These are phyloP conservation scores for Blepharisma japonicum DNA, from an alignment of 73 alveolate species.

Conservation along the genomic window DNA sequence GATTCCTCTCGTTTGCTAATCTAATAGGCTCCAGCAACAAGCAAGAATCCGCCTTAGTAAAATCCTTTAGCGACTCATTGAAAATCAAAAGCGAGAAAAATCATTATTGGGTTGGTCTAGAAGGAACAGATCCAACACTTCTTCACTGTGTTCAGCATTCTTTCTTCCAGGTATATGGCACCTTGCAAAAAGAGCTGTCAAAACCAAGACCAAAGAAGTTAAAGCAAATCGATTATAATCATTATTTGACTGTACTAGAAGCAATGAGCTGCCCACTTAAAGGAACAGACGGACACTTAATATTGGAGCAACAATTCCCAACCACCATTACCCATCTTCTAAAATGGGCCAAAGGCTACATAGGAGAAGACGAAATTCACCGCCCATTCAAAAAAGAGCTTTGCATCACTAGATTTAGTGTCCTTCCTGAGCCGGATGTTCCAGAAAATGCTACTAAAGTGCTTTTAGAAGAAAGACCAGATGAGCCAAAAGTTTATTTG, in stretches of 20 bases:
- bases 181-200: not conserved
- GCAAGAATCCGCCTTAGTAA: not conserved
- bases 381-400: not conserved
- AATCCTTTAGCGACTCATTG: not conserved
- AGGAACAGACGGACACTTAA: not conserved
- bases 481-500: constrained; percentile 2
- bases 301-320: not conserved
- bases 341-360: constrained; percentile 16
- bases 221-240: not conserved
- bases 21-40: not conserved
- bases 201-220: not conserved
- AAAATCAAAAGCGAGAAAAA: not conserved
- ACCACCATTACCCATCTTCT: not conserved
- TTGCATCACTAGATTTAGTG: constrained; percentile 8
- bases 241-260: not conserved
- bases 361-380: not conserved
- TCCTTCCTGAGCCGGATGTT: not conserved
- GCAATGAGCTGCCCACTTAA: not conserved
- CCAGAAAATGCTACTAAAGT: not conserved
- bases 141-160: not conserved
- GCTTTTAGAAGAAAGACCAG: not conserved
- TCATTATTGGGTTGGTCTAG: not conserved
- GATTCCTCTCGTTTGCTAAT: not conserved
- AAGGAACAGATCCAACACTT: constrained; percentile 14
- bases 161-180: not conserved